phyloP scores from a whole-genome alignment of 2,329 filamentous ascomycete genomes.

The Neonectria hederae region DNA sequence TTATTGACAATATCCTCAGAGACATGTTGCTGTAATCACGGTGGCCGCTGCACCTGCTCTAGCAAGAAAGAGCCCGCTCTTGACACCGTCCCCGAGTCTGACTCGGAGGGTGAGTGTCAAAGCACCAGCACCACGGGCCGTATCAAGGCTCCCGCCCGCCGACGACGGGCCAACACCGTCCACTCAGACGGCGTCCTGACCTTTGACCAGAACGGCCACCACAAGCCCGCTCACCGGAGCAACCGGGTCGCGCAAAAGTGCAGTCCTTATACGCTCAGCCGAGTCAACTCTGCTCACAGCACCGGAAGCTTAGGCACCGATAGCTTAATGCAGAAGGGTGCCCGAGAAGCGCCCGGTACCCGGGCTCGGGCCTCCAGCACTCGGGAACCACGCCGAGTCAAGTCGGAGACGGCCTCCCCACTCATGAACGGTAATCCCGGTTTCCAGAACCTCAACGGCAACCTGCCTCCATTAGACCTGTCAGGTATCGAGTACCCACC shows the following conservation, averaged over 20 bases:
- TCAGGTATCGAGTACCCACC: conserved; percentile 63
- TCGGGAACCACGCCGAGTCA: conserved; percentile 62
- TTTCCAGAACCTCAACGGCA: conserved; percentile 62
- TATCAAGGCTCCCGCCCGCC: conserved; percentile 56
- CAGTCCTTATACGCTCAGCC: conserved; percentile 68
- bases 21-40: conserved; percentile 76
- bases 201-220: conserved; percentile 71
- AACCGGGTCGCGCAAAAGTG: conserved; percentile 69
- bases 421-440: conserved; percentile 59
- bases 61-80: conserved; percentile 69
- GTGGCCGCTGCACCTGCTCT: conserved; percentile 71
- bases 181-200: conserved; percentile 68
- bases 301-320: conserved; percentile 57
- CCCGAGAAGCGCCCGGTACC: conserved; percentile 48
- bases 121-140: conserved; percentile 40
- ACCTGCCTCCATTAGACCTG: conserved; percentile 67
- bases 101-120: conserved; percentile 61
- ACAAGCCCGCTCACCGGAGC: conserved; percentile 70
- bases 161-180: conserved; percentile 69
- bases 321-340: conserved; percentile 51
- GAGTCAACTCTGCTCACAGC: conserved; percentile 67
- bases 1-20: conserved; percentile 51
- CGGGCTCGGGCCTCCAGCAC: conserved; percentile 51
- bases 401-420: conserved; percentile 71
- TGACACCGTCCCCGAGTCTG: conserved; percentile 71